Evolutionary conservation across 2,329 filamentous ascomycete species (phyloP), one percentile per base, ranked within the genome.

Genomic region (Neonectria coccinea): DNA sequence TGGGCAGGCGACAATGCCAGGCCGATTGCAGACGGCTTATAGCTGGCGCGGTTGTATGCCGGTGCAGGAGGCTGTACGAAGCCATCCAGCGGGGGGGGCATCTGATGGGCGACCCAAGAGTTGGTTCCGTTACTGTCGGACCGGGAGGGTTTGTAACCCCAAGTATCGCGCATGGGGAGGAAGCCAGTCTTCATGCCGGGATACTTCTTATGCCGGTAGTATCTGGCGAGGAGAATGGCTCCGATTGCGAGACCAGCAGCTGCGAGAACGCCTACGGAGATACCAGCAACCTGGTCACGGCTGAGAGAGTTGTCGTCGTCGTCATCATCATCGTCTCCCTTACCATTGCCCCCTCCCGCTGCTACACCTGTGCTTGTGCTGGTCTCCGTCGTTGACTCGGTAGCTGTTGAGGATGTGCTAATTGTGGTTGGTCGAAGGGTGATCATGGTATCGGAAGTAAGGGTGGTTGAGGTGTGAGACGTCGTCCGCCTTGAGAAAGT

Each of bases 211-310:
- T 77, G 79, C n/a, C 84, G 81, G 62, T 73, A 74, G 48, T 70
- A 71, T 50, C 83, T 79, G 4, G 81, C 79, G 14, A 85, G 59
- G 8, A 86, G 69, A 25, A 88, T 81, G 12, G 85, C 73, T 5
- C 79, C 80, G 29, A 87, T 70, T 6, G 82, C 84, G 18, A 90
- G 69, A 5, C 82, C 75, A 4, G 84, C 77, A 1, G 82, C 83
- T 5, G 83, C 85, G 5, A 83, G 81, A 11, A 83, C 79, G 6
- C 87, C 89, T 4, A 88, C 79, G 1, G 84, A 80, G 63, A 91
- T 88, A 7, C 88, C 89, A 18, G 83, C 83, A 51, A 90, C 82
- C 66, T 89, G 85, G 4, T 77, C 77, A 7, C 78, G 79, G 31
- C 67, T 78, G 14, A 81, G 74, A 31, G 58, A 61, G 12, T 57